Evolutionary conservation across 805 yeast genomes (phyloP), one percentile per base, ranked within the genome.

Genomic region (Candida germanica): DNA sequence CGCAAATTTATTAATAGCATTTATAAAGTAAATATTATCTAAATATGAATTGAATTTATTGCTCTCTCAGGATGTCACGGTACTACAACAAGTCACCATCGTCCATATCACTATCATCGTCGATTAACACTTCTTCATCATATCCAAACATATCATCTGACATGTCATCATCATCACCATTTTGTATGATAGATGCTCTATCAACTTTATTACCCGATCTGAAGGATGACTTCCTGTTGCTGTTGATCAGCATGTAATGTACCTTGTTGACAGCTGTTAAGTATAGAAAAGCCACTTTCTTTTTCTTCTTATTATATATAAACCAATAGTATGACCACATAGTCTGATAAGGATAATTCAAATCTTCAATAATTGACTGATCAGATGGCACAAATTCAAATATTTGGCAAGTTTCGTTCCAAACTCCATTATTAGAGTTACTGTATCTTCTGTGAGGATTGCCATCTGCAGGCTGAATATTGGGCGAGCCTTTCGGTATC

Each of bases 261-360:
- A 62, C 47, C 31, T 63, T 61, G 38, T 67, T 67, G 36, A 67
- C 59, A 1, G 70, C 73, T 3, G 79, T 79, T 44, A 93, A 64
- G 49, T 86, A 85, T 12, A 93, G 57, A 56, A 83, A 91, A 1
- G 95, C 87, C 2, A 93, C 98, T 44, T 98, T 76, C 63, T 91
- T 91, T 63, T 84, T 77, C 53, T 86, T 83, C 61, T 87, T 91
- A 64, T 88, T 93, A 63, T 84, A 88, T 29, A 91, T 78, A 58
- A 93, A 93, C 83, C 94, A 91, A 74, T 87, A 86, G 54, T 81
- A 66, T 16, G 84, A 77, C 93, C 93, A 86, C 66, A 67, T 58
- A 2, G 71, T 64, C 47, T 67, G 72, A 42, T 65, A 65, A 1
- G 73, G 73, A 40, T 64, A 61, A 33, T 63, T 64, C 36, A 67